Conservation (phyloP, 1,284 basidiomycete genomes). For the Phellopilus nigrolimitatus region DNA sequence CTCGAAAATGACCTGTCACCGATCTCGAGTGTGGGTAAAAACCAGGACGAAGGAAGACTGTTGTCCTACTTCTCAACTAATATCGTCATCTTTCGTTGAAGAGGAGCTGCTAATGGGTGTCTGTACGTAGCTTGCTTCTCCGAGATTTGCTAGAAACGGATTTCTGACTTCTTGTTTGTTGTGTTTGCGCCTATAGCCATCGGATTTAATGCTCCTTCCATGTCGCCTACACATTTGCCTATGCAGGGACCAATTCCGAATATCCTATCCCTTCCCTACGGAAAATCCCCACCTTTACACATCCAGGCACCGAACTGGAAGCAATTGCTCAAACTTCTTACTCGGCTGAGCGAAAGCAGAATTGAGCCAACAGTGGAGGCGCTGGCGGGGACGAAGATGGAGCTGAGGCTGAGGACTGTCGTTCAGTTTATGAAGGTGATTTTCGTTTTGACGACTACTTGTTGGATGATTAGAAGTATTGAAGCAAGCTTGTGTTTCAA, state of each 20-base stretch:
- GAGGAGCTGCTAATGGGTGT: conserved; percentile 21
- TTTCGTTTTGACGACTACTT: background rate
- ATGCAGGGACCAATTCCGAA: conserved; percentile 59
- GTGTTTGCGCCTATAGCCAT: conserved; percentile 40
- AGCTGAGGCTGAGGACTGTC: conserved; percentile 62
- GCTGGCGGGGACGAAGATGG: conserved; percentile 49
- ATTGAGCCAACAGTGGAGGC: conserved; percentile 68
- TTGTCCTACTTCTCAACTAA: background rate
- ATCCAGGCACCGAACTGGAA: conserved; percentile 70
- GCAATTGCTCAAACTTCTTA: conserved; percentile 66
- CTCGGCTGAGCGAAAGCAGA: conserved; percentile 59
- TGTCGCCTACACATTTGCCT: conserved; percentile 40
- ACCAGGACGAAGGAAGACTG: conserved; percentile 5
- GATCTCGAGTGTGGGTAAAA: background rate
- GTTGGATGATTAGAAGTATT: conserved; percentile 3
- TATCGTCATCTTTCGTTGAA: conserved; percentile 18
- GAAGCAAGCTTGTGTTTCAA: conserved; percentile 31
- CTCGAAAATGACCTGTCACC: background rate
- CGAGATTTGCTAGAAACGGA: background rate
- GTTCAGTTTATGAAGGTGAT: conserved; percentile 69
- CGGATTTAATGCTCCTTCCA: conserved; percentile 55
- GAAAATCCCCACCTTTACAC: conserved; percentile 61
- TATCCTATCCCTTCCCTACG: conserved; percentile 65
- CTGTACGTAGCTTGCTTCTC: conserved; percentile 11
- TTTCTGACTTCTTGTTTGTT: conserved; percentile 19